A percentile compares a stretch with the other conserved stretches of the same genome.
Conservation (phyloP, 495 filamentous ascomycete species). For the Aspergillus kassunensis region DNA sequence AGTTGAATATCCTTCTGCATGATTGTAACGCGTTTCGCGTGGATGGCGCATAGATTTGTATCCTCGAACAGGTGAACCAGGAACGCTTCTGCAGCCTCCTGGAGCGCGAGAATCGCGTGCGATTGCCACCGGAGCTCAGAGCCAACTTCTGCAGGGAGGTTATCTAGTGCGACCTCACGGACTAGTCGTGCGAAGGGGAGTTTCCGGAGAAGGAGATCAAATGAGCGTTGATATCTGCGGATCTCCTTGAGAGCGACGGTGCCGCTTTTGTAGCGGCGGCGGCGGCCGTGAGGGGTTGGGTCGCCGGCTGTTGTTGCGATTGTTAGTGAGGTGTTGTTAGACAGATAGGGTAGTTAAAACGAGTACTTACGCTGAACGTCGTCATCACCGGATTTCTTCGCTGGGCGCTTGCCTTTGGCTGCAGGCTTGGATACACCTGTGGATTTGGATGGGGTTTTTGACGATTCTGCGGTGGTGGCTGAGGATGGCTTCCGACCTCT, state of each 20-base stretch:
- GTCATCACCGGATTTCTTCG: constrained; percentile 20
- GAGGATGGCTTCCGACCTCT: constrained; percentile 16
- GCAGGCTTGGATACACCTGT: constrained; percentile 3
- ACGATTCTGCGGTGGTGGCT: constrained; percentile 17
- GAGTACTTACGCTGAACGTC: constrained; percentile 38
- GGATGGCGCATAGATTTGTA: constrained; percentile 90
- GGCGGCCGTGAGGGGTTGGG: constrained; percentile 58
- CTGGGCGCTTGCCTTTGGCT: constrained; percentile 19
- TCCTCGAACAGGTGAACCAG: constrained; percentile 94
- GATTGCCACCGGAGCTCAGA: constrained; percentile 84
- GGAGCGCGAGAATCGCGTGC: constrained; percentile 82
- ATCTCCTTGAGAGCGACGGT: constrained; percentile 85
- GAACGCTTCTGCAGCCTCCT: constrained; percentile 91
- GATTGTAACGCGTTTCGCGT: constrained; percentile 94
- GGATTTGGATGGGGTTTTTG: constrained; percentile 17
- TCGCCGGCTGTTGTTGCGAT: constrained; percentile 57
- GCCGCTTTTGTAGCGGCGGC: constrained; percentile 75
- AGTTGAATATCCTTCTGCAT: constrained; percentile 97
- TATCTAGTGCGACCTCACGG: constrained; percentile 73
- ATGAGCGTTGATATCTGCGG: constrained; percentile 73
- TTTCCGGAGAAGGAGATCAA: constrained; percentile 75
- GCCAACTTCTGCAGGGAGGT: constrained; percentile 44
- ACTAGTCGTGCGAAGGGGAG: constrained; percentile 85
- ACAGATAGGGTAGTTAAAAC: too few species aligned
- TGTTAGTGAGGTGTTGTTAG: too few species aligned